Percentiles rank a stretch among this genome's conserved stretches.
Conservation (phyloP, 129 eudicot species). For the Flaveria sonorensis region DNA sequence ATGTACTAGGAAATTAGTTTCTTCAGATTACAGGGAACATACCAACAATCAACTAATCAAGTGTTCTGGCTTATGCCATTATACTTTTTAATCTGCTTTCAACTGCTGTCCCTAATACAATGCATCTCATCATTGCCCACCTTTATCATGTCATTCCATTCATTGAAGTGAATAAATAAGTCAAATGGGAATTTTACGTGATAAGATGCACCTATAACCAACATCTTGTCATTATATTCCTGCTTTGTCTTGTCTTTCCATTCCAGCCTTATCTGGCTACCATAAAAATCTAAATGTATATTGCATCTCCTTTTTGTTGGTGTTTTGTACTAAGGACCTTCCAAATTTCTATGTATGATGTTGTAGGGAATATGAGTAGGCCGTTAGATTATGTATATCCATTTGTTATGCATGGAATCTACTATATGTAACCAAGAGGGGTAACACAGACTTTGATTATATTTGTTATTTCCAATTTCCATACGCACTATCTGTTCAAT, state of each 20-base stretch:
- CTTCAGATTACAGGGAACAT: no score
- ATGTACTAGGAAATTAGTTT: not conserved
- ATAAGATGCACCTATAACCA: no score
- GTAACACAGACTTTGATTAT: not conserved
- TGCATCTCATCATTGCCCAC: not conserved
- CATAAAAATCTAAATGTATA: not conserved
- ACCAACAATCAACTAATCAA: no score
- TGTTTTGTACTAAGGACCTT: not conserved
- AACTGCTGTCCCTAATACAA: not conserved
- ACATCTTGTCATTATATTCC: no score
- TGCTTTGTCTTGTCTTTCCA: not conserved
- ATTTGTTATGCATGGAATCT: not conserved
- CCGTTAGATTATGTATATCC: not conserved
- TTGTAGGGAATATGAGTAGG: not conserved
- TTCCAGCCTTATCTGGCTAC: not conserved
- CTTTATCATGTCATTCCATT: not conserved
- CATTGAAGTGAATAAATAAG: no score
- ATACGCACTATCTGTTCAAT: constrained; percentile 4
- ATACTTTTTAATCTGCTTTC: no score
- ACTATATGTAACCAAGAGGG: not conserved
- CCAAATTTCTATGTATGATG: not conserved
- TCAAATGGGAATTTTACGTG: no score
- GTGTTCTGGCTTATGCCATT: no score
- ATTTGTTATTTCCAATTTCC: not conserved
- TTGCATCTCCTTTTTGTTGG: not conserved